Evolutionary conservation across 169 alveolate genomes (phyloP).

Genomic region (Eimeria sp.): DNA sequence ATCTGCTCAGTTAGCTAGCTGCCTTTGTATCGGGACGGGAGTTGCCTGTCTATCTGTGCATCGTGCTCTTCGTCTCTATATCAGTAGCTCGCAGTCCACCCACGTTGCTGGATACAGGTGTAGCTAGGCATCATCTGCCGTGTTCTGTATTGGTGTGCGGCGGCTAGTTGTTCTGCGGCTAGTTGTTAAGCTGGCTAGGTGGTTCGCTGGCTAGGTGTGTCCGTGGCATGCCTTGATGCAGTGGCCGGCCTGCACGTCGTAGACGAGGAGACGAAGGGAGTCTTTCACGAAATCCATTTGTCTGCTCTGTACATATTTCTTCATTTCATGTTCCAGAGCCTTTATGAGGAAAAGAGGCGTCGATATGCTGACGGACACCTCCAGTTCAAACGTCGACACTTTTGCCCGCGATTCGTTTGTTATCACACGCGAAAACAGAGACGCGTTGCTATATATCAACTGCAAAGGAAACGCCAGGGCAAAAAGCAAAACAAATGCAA

Average conservation of each 20-base stretch:
- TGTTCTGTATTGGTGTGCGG: not conserved
- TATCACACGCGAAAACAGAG: conserved; percentile 69
- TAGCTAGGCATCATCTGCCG: not conserved
- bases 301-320: conserved; percentile 27
- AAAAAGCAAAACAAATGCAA: not conserved
- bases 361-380: conserved; percentile 1
- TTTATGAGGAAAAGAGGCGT: conserved; percentile 46
- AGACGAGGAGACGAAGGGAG: conserved; percentile 52
- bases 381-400: conserved; percentile 47
- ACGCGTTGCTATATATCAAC: conserved; percentile 65
- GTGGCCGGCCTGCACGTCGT: conserved; percentile 56
- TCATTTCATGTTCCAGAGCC: conserved; percentile 39
- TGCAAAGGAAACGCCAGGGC: not conserved
- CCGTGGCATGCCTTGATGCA: conserved; percentile 39
- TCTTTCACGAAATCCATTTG: conserved; percentile 75
- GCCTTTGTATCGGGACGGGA: not conserved
- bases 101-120: not conserved
- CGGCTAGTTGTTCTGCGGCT: not conserved
- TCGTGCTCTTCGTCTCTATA: too few relatives aligned
- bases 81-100: not conserved
- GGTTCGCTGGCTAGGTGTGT: not conserved
- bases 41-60: too few relatives aligned
- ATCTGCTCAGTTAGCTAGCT: not conserved
- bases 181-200: not conserved
- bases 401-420: conserved; percentile 78